A percentile compares a stretch with the other conserved stretches of the same genome.
These are phyloP conservation scores for Xylaria longipes DNA, from an alignment of 495 filamentous ascomycete species.

Conservation along the genomic window DNA sequence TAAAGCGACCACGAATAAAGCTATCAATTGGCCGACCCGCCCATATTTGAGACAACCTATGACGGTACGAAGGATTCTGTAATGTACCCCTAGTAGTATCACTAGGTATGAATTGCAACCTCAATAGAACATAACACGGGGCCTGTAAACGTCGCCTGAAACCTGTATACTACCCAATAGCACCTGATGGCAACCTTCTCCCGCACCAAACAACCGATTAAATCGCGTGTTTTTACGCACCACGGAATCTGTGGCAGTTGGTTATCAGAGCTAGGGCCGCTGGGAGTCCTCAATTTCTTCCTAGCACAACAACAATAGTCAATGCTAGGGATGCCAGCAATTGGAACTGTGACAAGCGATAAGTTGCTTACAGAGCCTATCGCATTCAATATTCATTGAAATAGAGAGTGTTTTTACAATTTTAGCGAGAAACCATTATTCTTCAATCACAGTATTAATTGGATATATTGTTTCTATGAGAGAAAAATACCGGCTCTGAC, in stretches of 20 bases:
- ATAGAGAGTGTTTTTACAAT: neutral
- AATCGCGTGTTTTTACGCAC: neutral
- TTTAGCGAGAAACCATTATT: neutral
- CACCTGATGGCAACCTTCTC: neutral
- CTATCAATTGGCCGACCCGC: neutral
- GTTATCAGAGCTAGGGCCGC: neutral
- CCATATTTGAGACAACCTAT: neutral
- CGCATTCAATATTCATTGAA: neutral
- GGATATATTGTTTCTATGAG: neutral
- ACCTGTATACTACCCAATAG: neutral
- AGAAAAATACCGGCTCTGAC: too few relatives aligned
- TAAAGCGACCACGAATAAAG: neutral
- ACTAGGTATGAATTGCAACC: conserved; percentile 4
- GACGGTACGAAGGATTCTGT: neutral
- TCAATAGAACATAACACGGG: neutral
- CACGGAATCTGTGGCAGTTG: neutral
- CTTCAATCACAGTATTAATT: neutral
- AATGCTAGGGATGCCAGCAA: neutral
- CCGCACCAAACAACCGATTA: neutral
- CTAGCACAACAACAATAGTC: neutral
- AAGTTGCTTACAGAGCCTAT: neutral
- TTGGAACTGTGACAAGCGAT: neutral
- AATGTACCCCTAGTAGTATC: neutral
- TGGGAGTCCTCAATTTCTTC: neutral
- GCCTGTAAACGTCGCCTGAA: neutral